A percentile compares a stretch with the other conserved stretches of the same genome.
phyloP scores from a whole-genome alignment of 345 rosid species.

The Arabis alpina region DNA sequence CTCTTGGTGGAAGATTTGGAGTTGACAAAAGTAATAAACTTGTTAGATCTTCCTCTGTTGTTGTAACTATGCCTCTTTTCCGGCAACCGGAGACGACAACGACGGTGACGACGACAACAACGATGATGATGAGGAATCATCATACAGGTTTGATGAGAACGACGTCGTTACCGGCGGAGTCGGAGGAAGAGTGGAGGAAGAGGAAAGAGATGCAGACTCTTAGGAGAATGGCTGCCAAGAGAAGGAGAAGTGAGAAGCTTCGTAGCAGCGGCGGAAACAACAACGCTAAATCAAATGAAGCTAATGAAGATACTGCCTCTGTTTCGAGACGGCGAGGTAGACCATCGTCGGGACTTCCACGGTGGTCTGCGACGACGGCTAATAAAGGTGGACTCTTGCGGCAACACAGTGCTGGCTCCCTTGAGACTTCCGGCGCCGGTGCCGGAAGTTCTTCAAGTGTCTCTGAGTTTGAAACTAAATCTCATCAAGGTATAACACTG shows the following conservation, averaged over 20 bases:
- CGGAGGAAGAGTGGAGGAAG: constrained; percentile 95
- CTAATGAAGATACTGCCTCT: constrained; percentile 36
- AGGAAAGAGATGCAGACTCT: constrained; percentile 84
- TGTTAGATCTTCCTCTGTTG: constrained; percentile 74
- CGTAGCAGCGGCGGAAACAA: constrained; percentile 20
- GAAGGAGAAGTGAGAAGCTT: constrained; percentile 82
- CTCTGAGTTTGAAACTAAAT: constrained; percentile 67
- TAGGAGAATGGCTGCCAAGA: constrained; percentile 87
- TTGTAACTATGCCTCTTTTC: constrained; percentile 50
- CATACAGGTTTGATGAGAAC: constrained; percentile 57
- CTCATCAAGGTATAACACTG: constrained; percentile 53
- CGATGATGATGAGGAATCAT: not conserved
- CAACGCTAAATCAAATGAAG: not conserved
- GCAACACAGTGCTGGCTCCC: constrained; percentile 48
- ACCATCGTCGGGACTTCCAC: constrained; percentile 45
- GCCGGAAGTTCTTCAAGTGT: constrained; percentile 65
- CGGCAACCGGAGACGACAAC: constrained; percentile 8
- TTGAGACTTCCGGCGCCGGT: constrained; percentile 42
- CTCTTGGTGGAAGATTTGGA: constrained; percentile 93
- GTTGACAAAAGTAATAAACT: constrained; percentile 61
- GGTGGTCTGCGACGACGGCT: constrained; percentile 48
- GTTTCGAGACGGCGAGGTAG: constrained; percentile 41
- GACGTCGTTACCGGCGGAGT: constrained; percentile 82
- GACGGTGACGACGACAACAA: constrained; percentile 4
- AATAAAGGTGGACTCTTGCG: constrained; percentile 44